Conservation (phyloP, 495 filamentous ascomycete species). For the Penicillium canariense region DNA sequence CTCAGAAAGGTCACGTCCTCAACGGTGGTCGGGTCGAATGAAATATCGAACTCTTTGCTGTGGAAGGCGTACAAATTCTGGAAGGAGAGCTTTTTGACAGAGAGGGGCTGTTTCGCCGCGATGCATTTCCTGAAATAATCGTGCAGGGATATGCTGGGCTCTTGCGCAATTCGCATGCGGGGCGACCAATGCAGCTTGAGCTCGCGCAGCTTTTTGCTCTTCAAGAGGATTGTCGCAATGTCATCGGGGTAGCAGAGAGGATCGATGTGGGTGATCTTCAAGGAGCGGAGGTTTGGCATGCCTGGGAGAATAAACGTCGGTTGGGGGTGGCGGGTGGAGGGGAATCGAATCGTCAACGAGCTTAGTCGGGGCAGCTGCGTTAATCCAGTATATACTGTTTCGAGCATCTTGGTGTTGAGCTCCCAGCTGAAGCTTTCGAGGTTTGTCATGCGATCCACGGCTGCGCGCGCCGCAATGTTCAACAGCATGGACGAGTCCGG, state of each 20-base stretch:
- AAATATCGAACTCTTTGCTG: constrained; percentile 38
- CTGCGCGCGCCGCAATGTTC: constrained; percentile 57
- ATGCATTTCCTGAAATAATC: constrained; percentile 57
- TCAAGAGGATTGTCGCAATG: constrained; percentile 53
- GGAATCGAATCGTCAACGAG: constrained; percentile 55
- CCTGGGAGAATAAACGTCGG: constrained; percentile 57
- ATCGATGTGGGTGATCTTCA: constrained; percentile 59
- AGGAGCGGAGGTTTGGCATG: constrained; percentile 51
- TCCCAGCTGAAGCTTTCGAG: constrained; percentile 61
- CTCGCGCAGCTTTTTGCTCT: constrained; percentile 51
- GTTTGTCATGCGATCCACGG: constrained; percentile 56
- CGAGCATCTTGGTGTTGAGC: constrained; percentile 60
- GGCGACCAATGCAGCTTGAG: constrained; percentile 60
- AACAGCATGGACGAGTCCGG: constrained; percentile 64
- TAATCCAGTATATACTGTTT: constrained; percentile 56
- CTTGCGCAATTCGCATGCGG: constrained; percentile 58
- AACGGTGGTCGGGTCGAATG: constrained; percentile 40
- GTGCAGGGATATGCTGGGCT: constrained; percentile 53
- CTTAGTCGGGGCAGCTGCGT: constrained; percentile 48
- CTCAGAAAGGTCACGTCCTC: constrained; percentile 54
- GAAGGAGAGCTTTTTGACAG: constrained; percentile 48
- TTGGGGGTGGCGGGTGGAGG: constrained; percentile 53
- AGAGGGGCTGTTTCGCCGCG: constrained; percentile 41
- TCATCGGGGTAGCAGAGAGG: constrained; percentile 66
- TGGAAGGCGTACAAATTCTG: constrained; percentile 59